A percentile compares a stretch with the other conserved stretches of the same genome.
These are phyloP conservation scores for Mrakia frigida DNA, from an alignment of 768 basidiomycete genomes.

Conservation along the genomic window DNA sequence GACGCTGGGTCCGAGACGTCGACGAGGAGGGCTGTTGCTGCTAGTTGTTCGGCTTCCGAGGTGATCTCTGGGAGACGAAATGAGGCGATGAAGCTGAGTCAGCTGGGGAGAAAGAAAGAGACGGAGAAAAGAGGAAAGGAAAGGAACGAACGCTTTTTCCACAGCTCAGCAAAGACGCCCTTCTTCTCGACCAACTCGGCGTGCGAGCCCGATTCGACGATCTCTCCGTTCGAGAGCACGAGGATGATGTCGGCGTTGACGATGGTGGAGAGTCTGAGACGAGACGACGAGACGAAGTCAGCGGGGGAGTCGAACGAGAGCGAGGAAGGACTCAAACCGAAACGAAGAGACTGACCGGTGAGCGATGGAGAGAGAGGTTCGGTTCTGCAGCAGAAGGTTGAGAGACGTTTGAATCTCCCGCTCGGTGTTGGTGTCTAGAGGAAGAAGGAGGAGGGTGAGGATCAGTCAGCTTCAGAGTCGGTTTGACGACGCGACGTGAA, in stretches of 20 bases:
- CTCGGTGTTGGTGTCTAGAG: constrained; percentile 82
- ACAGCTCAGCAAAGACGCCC: constrained; percentile 77
- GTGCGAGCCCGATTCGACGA: constrained; percentile 64
- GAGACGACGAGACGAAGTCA: constrained; percentile 33
- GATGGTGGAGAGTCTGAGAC: constrained; percentile 50
- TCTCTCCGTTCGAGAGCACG: constrained; percentile 82
- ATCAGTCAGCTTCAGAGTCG: too few species aligned
- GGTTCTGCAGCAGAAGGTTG: constrained; percentile 67
- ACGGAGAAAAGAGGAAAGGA: neutral
- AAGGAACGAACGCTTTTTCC: constrained; percentile 61
- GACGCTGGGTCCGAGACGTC: neutral
- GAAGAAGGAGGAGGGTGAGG: too few species aligned
- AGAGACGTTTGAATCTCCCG: constrained; percentile 82
- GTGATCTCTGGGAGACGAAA: neutral
- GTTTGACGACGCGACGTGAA: too few species aligned
- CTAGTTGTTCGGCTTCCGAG: constrained; percentile 16
- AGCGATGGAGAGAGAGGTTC: constrained; percentile 71
- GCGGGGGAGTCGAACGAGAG: constrained; percentile 23
- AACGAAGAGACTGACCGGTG: constrained; percentile 62
- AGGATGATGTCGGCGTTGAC: constrained; percentile 68
- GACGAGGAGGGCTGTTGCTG: neutral
- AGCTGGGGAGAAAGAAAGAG: neutral
- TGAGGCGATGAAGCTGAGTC: neutral
- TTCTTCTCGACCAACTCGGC: constrained; percentile 66
- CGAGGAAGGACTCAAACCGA: constrained; percentile 30